A percentile compares a stretch with the other conserved stretches of the same genome.
Evolutionary conservation across 495 filamentous ascomycete species (phyloP).

Genomic region (Aspergillus diversus): DNA sequence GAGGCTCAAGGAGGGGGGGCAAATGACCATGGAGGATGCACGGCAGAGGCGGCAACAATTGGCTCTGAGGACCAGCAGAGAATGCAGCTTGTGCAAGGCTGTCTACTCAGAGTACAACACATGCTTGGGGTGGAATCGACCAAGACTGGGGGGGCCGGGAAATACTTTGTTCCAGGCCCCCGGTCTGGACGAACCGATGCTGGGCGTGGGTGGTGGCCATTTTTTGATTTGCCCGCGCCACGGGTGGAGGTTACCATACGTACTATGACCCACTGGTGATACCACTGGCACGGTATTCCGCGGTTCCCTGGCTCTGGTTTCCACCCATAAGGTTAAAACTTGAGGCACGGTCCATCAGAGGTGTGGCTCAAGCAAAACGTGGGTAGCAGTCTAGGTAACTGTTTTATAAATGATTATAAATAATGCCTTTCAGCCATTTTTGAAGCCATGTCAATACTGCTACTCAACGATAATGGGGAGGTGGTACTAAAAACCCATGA

Average conservation of each 20-base stretch:
- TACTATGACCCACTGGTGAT: not conserved
- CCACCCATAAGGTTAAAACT: too few species aligned
- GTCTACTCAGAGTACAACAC: not conserved
- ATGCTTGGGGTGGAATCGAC: not conserved
- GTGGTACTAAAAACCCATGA: too few species aligned
- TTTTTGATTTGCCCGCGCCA: slow-evolving; percentile 28
- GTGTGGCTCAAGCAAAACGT: too few species aligned
- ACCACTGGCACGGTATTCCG: too few species aligned
- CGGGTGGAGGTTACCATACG: not conserved
- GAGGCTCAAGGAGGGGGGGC: slow-evolving; percentile 2
- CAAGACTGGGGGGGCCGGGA: not conserved
- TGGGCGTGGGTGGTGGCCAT: slow-evolving; percentile 24
- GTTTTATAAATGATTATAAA: too few species aligned
- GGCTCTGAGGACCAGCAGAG: not conserved
- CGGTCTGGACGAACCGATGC: slow-evolving; percentile 18
- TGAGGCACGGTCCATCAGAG: too few species aligned
- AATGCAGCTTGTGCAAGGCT: not conserved
- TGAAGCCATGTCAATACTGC: too few species aligned
- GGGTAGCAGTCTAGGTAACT: too few species aligned
- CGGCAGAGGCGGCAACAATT: not conserved
- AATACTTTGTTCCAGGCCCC: not conserved
- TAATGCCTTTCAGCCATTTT: too few species aligned
- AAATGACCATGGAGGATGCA: not conserved
- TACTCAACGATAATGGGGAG: too few species aligned
- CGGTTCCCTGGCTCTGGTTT: too few species aligned